phyloP scores from a whole-genome alignment of 192 early-diverging fungal genomes.

The Pilobolus umbonatus region DNA sequence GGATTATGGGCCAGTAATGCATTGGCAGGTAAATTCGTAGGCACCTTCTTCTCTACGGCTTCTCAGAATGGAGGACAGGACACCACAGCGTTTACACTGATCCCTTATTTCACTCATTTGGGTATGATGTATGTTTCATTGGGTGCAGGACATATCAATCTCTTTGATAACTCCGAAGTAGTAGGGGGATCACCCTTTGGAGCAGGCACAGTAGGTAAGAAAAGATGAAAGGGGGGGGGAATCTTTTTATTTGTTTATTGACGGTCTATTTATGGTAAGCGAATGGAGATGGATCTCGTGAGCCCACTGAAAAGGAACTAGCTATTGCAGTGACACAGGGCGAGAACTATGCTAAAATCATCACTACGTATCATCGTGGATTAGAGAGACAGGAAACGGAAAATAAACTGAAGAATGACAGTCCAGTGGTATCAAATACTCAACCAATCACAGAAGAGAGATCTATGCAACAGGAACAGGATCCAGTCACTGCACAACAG shows the following conservation, averaged over 20 bases:
- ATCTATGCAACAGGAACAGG: too few species aligned
- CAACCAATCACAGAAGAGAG: too few species aligned
- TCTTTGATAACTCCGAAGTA: slow-evolving; percentile 41
- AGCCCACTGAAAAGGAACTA: slow-evolving; percentile 60
- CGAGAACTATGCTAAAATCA: slow-evolving; percentile 50
- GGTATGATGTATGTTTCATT: slow-evolving; percentile 75
- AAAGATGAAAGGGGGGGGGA: not conserved
- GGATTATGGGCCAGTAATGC: slow-evolving; percentile 42
- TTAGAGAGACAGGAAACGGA: not conserved
- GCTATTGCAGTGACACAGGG: slow-evolving; percentile 58
- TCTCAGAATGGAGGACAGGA: slow-evolving; percentile 79
- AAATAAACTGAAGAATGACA: not conserved
- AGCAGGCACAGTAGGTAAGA: slow-evolving; percentile 22
- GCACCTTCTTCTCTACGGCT: slow-evolving; percentile 70
- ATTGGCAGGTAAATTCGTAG: slow-evolving; percentile 65
- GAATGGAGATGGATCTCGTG: slow-evolving; percentile 60
- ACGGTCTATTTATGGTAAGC: slow-evolving; percentile 20
- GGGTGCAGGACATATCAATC: slow-evolving; percentile 44
- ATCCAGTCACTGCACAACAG: too few species aligned
- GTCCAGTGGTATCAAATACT: too few species aligned
- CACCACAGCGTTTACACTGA: slow-evolving; percentile 55
- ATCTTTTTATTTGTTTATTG: not conserved
- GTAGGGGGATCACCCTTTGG: slow-evolving; percentile 22
- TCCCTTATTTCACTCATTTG: slow-evolving; percentile 67
- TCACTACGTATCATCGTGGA: slow-evolving; percentile 27